Evolutionary conservation across 805 yeast species (phyloP), one percentile per base, ranked within the genome.

Genomic region (Metschnikowia peoriensis): DNA sequence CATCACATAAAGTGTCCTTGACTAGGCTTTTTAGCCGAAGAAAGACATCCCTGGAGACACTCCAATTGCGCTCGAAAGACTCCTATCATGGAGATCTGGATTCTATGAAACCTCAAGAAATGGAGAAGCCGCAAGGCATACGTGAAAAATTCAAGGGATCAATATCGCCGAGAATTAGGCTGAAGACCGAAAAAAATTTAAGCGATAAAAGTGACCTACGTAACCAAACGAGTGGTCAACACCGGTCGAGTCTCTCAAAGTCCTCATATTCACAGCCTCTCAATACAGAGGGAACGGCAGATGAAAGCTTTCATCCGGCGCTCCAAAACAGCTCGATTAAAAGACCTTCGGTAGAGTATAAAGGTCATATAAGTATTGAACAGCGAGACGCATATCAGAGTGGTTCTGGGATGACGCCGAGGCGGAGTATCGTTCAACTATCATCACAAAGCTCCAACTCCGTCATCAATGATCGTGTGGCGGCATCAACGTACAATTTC

Each of bases 401-500:
- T 29, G 46, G 46, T 16, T 16, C 46, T 32, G 32, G 12, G 2
- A 43, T 43, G 9, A 10, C 28, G 29, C 46, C 32, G 46, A 43
- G 28, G 15, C 28, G 46, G 32, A 43, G n/a, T 16, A 49, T 47
- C n/a, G 40, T 54, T 34, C 49, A 46, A 6, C 42, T 55, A 12
- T 57, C 60, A 7, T 57, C 60, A 2, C 58, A 52, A 46, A 57
- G 54, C 37, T 55, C 59, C 1, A 57, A 57, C 47, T 57, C 60
- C 5, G 37, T 48, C 11, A 46, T 57, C 10, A 38, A 52, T 2
- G 57, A 57, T 28, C 27, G 43, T 8, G 46, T 37, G 8, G 16
- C 41, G 4, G 60, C 59, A 3, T 37, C 46, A 16, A 15, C 51
- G 5, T 55, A 47, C 28, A 50, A 55, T 32, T 57, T 55, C 39